Evolutionary conservation across 768 basidiomycete genomes (phyloP), one percentile per base, ranked within the genome.

Genomic region (Serendipita sp.): DNA sequence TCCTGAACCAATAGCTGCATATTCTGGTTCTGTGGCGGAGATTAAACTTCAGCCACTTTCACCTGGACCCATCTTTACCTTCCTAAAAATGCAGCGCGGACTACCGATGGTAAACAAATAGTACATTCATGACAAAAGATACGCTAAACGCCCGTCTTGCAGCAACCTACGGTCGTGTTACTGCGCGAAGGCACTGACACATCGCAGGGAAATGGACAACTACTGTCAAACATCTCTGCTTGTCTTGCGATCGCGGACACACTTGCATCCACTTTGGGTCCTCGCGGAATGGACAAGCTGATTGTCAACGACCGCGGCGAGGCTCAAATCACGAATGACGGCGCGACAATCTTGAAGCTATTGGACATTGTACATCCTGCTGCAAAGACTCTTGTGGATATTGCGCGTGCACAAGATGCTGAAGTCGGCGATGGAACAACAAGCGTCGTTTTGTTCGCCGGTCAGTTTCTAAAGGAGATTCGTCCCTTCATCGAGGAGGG

Each of bases 351-450:
- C 72, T 80, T 99, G 71, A 95, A 96, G 75, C 80, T 99, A 66
- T 82, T 99, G 66, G 96, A 99, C 68, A 94, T 99, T 72, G 87
- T 99, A 1, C 96, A 99, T 74, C 96, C 96, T 53, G 95, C 96
- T 64, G 96, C 96, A 23, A 83, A 91, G 71, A 95, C 93, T n/a
- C 79, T 99, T 65, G 96, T 98, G 53, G 96, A 99, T 71, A 97
- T 98, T 72, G 96, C 93, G 46, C 84, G 96, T 36, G 94, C 96
- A 13, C 95, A 98, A 75, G 96, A 98, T 73, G 94, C 94, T 18
- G 94, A 98, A 74, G 91, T 97, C 52, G 96, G 96, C 63, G 96
- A 99, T 75, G 96, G 96, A 43, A 98, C 96, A 1, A 99, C 96
- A 2, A 93, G 85, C 68, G 95, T 98, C 2, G 93, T 97, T 1